Conservation (phyloP, 2,329 filamentous ascomycete genomes). For the Cercospora beticola region DNA sequence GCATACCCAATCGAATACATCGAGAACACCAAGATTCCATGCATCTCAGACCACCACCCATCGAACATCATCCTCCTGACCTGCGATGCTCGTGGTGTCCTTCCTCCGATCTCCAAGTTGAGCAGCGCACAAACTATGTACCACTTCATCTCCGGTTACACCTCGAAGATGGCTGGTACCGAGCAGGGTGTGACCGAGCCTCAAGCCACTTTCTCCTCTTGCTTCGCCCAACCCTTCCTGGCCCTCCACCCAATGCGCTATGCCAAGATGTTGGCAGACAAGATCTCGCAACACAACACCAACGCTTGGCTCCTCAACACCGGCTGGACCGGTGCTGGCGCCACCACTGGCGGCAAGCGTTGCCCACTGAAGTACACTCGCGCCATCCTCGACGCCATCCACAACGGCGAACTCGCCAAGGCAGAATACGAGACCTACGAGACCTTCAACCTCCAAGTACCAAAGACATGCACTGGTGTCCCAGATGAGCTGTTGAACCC, state of each 20-base stretch:
- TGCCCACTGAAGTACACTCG: conserved; percentile 99
- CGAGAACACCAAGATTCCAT: conserved; percentile 97
- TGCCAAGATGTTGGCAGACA: conserved; percentile 96
- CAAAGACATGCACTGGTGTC: conserved; percentile 84
- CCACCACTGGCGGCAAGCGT: conserved; percentile 83
- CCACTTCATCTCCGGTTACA: conserved; percentile 99
- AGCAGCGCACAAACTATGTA: conserved; percentile 96
- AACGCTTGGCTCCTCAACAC: conserved; percentile 99
- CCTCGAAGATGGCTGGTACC: conserved; percentile 99
- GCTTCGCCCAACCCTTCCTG: conserved; percentile 98
- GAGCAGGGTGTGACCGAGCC: conserved; percentile 96
- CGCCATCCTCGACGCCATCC: conserved; percentile 96
- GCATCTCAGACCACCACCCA: conserved; percentile 81
- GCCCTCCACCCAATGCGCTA: conserved; percentile 99
- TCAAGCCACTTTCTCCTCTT: conserved; percentile 97
- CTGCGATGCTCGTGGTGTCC: conserved; percentile 94
- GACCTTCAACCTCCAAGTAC: conserved; percentile 95
- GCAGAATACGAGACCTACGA: conserved; percentile 93
- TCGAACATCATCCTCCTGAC: conserved; percentile 98
- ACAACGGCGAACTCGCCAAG: conserved; percentile 92
- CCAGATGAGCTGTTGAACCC: conserved; percentile 93
- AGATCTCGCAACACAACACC: conserved; percentile 92
- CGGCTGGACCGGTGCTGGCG: conserved; percentile 91
- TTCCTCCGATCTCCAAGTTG: conserved; percentile 97
- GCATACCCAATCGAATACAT: conserved; percentile 99